Evolutionary conservation across 2,329 filamentous ascomycete species (phyloP), one percentile per base, ranked within the genome.

Genomic region (Cladosporium cucumerinum): DNA sequence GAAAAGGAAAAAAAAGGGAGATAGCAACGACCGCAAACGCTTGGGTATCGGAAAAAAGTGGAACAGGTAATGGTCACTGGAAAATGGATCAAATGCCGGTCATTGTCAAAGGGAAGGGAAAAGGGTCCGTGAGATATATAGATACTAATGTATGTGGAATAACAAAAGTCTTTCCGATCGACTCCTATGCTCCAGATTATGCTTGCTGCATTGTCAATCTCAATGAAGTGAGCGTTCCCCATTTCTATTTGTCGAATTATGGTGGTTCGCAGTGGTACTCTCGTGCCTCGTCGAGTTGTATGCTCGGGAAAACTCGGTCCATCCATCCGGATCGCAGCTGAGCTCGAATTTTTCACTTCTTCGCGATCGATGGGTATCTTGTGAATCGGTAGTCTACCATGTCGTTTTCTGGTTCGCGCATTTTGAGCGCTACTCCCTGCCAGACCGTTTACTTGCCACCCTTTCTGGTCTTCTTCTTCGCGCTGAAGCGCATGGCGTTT

Each of bases 391-490:
- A 14, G n/a, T 61, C 48, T 52, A 28, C 49, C 32, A 54, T 54
- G 59, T 49, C 57, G 39, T 46, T 18, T 57, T 16, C 21, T 32
- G 54, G 12, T 57, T 18, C 28, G 48, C 48, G 48, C 48, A 3
- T 5, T n/a, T n/a, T n/a, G n/a, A n/a, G 48, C 26, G 55, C 55
- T 25, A 21, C 18, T 1, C 21, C 34, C 18, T 12, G 10, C n/a
- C 25, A 18, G 7, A 11, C n/a, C 10, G 21, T n/a, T 62, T 54
- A 62, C n/a, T 46, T 62, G 60, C 60, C 60, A 25, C 60, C 60
- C 60, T 62, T 62, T 34, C 60, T 62, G 32, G 49, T 62, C 60
- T 62, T 62, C 12, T 62, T 62, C 49, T 36, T 43, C 26, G 30
- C 49, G 18, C 48, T 26, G 34, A 62, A 62, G 25, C 48, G 49